Conservation (phyloP, 2,329 filamentous ascomycete genomes). For the Clathrospora elynae region DNA sequence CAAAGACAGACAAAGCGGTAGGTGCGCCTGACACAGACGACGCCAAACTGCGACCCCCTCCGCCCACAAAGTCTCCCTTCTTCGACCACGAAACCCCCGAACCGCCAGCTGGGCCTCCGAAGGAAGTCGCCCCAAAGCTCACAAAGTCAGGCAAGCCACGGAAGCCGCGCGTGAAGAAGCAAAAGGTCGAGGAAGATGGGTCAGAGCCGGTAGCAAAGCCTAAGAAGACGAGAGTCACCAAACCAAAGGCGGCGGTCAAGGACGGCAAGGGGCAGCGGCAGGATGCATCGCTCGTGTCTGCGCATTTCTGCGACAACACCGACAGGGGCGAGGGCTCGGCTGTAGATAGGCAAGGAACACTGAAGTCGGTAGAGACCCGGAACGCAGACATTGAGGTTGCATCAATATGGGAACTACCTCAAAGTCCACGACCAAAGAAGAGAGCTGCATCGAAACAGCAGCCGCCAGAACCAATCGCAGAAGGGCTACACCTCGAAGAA, state of each 20-base stretch:
- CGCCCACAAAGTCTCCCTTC: constrained; percentile 28
- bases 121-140: constrained; percentile 16
- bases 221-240: constrained; percentile 34
- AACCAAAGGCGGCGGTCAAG: constrained; percentile 25
- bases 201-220: constrained; percentile 26
- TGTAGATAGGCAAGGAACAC: background rate
- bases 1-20: constrained; percentile 27
- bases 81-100: constrained; percentile 21
- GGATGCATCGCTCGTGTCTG: constrained; percentile 26
- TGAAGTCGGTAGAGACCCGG: background rate
- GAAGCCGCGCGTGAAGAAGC: constrained; percentile 42
- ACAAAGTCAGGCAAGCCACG: constrained; percentile 34
- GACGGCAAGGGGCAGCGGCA: constrained; percentile 20
- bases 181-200: constrained; percentile 12
- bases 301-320: constrained; percentile 22
- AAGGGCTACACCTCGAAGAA: constrained; percentile 34
- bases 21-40: constrained; percentile 17
- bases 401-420: constrained; percentile 36
- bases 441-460: constrained; percentile 17
- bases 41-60: constrained; percentile 20
- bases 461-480: constrained; percentile 9
- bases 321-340: constrained; percentile 6
- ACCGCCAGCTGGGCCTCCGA: constrained; percentile 7
- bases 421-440: constrained; percentile 25
- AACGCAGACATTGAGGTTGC: constrained; percentile 3